Evolutionary conservation across 495 filamentous ascomycete species (phyloP).

Genomic region (Aspergillus olivimuriae): DNA sequence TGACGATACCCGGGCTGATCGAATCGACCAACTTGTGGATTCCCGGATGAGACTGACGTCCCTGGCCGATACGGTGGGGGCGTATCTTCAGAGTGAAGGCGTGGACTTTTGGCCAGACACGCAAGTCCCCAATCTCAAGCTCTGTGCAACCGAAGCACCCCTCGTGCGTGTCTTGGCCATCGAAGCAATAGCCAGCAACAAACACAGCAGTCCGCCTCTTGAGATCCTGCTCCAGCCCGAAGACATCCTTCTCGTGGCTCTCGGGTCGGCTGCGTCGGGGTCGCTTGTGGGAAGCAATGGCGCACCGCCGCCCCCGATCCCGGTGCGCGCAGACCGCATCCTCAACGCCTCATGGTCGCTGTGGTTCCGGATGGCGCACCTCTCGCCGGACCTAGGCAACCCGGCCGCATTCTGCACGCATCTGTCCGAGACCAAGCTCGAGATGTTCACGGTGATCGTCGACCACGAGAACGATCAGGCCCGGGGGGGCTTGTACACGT

Average conservation of each 20-base stretch:
- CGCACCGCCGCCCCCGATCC: not conserved
- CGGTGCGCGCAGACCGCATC: not conserved
- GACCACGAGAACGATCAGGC: conserved; percentile 14
- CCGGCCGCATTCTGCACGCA: conserved; percentile 21
- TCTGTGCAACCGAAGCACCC: too few species aligned
- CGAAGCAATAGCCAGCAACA: too few species aligned
- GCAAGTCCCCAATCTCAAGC: too few species aligned
- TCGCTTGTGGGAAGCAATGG: not conserved
- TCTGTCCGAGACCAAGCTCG: conserved; percentile 18
- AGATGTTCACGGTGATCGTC: conserved; percentile 27
- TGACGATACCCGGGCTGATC: not conserved
- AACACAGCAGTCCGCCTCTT: too few species aligned
- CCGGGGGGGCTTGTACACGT: conserved; percentile 5
- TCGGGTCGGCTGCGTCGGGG: not conserved
- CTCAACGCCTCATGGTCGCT: conserved; percentile 4
- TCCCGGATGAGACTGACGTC: too few species aligned
- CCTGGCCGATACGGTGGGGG: too few species aligned
- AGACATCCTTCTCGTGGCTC: not conserved
- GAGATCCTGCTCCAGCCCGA: not conserved
- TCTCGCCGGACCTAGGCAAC: conserved; percentile 19
- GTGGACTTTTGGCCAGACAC: too few species aligned
- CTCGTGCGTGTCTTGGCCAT: too few species aligned
- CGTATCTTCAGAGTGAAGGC: too few species aligned
- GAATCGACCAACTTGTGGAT: not conserved
- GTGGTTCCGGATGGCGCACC: conserved; percentile 4